phyloP scores from a whole-genome alignment of 129 eudicot species.

The Oenanthe sinensis region DNA sequence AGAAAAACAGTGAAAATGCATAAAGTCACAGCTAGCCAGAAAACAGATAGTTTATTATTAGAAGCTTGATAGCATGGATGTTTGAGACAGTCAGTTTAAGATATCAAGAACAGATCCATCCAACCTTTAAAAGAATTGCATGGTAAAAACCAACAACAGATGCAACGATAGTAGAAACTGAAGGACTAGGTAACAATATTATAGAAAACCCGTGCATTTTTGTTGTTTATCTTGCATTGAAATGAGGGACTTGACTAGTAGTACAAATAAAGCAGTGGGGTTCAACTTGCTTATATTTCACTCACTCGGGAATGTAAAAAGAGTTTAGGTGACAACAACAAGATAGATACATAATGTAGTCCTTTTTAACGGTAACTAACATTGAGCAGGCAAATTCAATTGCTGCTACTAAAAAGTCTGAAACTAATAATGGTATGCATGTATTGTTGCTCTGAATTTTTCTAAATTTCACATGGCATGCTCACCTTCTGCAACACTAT shows the following conservation, averaged over 20 bases:
- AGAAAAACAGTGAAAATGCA: not conserved
- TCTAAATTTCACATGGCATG: constrained; percentile 33
- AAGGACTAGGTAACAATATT: not conserved
- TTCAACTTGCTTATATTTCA: constrained; percentile 10
- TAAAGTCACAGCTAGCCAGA: not conserved
- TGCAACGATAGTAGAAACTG: constrained; percentile 22
- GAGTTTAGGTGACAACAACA: constrained; percentile 26
- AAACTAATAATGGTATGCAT: not conserved
- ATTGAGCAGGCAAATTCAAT: not conserved
- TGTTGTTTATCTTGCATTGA: constrained; percentile 12
- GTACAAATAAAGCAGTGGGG: constrained; percentile 17
- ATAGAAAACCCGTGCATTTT: not conserved
- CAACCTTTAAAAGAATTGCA: constrained; percentile 24
- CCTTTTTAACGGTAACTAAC: constrained; percentile 7
- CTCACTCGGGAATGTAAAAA: constrained; percentile 25
- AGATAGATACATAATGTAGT: not conserved
- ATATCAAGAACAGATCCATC: constrained; percentile 46
- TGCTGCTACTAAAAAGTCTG: not conserved
- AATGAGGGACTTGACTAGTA: constrained; percentile 24
- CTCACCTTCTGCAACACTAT: not conserved
- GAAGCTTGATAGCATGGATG: constrained; percentile 44
- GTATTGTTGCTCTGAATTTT: constrained; percentile 21
- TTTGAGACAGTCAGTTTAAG: constrained; percentile 35
- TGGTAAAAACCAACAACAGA: constrained; percentile 22
- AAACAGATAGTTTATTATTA: constrained; percentile 6